These are phyloP conservation scores for Aspergillus sp. DNA, from an alignment of 2,329 filamentous ascomycete genomes.

Conservation along the genomic window DNA sequence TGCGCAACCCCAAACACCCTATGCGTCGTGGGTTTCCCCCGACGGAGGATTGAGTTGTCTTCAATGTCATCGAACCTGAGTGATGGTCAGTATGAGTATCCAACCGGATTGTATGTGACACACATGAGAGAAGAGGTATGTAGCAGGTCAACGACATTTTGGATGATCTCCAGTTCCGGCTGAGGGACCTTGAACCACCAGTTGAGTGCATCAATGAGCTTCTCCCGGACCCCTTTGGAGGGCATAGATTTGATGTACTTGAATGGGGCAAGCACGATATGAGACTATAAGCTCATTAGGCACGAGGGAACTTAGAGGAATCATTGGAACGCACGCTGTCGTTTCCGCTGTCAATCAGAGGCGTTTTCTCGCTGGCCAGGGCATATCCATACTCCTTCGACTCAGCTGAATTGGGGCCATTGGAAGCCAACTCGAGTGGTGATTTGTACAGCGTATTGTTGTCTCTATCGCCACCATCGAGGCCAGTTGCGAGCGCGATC, in stretches of 20 bases:
- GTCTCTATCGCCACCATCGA: not conserved
- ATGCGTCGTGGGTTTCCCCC: constrained; percentile 43
- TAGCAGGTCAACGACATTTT: not conserved
- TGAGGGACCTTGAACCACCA: not conserved
- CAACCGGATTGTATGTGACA: not conserved
- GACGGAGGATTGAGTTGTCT: constrained; percentile 41
- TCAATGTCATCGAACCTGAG: constrained; percentile 44
- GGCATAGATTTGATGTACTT: not conserved
- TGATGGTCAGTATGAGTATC: not conserved
- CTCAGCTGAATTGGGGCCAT: not conserved
- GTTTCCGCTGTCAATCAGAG: not conserved
- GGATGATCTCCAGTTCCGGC: not conserved
- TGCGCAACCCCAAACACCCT: constrained; percentile 43
- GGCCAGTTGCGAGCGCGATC: not conserved
- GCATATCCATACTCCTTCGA: not conserved
- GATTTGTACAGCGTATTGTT: not conserved
- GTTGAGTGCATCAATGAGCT: not conserved
- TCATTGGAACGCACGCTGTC: not conserved
- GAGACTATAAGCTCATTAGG: not conserved
- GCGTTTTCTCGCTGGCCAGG: not conserved
- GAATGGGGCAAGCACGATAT: not conserved
- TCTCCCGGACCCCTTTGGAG: not conserved
- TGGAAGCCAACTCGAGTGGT: not conserved
- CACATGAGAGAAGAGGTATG: not conserved
- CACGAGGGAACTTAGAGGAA: not conserved